Evolutionary conservation across 2,329 filamentous ascomycete genomes (phyloP), one percentile per base, ranked within the genome.

Genomic region (Pezicula neosporulosa): DNA sequence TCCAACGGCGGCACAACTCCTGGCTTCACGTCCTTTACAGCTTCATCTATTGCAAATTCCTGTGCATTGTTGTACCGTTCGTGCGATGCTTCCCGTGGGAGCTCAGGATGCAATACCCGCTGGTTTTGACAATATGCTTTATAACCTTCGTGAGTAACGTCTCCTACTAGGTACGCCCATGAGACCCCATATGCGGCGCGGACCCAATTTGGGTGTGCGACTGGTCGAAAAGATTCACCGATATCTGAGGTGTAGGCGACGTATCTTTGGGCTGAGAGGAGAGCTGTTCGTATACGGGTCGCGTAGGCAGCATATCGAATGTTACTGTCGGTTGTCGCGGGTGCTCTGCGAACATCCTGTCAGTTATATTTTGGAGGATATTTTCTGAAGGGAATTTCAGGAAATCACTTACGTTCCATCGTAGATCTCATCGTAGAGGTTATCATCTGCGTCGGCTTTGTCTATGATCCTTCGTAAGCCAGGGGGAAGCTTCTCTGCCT

Each of bases 171-270:
- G 65, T 99, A 99, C 10, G 88, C 77, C 94, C 94, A 97, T 2
- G 90, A 96, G 39, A 99, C 76, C 45, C 83, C 93, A 66, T 99
- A 99, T 6, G 94, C 94, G 44, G 82, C 77, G 53, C 86, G 82
- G 10, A 99, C 87, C 3, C 95, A 72, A 63, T 79, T 85, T 0
- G 91, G 93, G 66, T 97, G 92, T 4, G 93, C 92, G 37, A 99
- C 81, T 0, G 94, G 94, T 2, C 94, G 84, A 72, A 99, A 99
- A 0, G 89, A 95, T 71, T 99, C 94, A 67, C 94, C 94, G 57
- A 99, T 93, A 64, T 97, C 93, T 18, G 87, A 92, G 0, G 94
- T 97, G 69, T 99, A 99, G 51, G 94, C 94, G 45, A 99, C 91
- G 66, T 99, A 99, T 64, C 94, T 86, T 65, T 97, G 94, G 4